A percentile compares a stretch with the other conserved stretches of the same genome.
Conservation (phyloP, 2,329 filamentous ascomycete species). For the Alternaria sp. region DNA sequence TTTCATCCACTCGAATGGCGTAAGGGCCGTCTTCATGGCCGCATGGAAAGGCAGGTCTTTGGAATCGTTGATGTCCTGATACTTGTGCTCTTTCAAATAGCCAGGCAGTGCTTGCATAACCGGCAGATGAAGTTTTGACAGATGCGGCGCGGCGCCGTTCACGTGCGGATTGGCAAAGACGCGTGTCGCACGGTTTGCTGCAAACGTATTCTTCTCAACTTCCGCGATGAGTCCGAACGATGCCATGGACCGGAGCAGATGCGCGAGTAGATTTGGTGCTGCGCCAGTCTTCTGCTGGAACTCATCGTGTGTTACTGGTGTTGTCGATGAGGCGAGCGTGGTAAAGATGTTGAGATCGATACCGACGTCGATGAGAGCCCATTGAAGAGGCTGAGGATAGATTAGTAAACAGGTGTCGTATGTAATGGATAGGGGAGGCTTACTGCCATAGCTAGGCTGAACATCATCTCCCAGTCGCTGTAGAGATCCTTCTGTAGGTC, state of each 20-base stretch:
- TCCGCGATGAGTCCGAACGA: slow-evolving; percentile 42
- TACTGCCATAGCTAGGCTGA: slow-evolving; percentile 10
- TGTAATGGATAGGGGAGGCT: neutral
- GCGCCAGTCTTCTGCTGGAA: slow-evolving; percentile 31
- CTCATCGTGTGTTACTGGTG: slow-evolving; percentile 17
- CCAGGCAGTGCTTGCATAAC: slow-evolving; percentile 34
- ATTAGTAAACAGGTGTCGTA: neutral
- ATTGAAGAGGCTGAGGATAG: slow-evolving; percentile 1
- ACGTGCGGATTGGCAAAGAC: slow-evolving; percentile 35
- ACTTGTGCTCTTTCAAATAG: slow-evolving; percentile 37
- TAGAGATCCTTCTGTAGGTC: slow-evolving; percentile 35
- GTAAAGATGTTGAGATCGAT: neutral
- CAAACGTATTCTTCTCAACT: slow-evolving; percentile 33
- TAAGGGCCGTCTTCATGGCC: slow-evolving; percentile 31
- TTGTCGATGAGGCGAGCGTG: neutral
- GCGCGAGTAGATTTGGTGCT: slow-evolving; percentile 35
- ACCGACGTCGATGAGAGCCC: neutral
- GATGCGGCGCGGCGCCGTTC: slow-evolving; percentile 33
- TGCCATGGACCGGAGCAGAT: slow-evolving; percentile 44
- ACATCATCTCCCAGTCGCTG: slow-evolving; percentile 31
- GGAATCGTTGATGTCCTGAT: slow-evolving; percentile 31
- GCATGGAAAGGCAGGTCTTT: slow-evolving; percentile 37
- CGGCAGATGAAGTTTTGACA: slow-evolving; percentile 28
- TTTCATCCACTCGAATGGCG: slow-evolving; percentile 40
- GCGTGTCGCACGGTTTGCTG: slow-evolving; percentile 38